Evolutionary conservation across 331 rosid species (phyloP).

Genomic region (Malus hybrid): DNA sequence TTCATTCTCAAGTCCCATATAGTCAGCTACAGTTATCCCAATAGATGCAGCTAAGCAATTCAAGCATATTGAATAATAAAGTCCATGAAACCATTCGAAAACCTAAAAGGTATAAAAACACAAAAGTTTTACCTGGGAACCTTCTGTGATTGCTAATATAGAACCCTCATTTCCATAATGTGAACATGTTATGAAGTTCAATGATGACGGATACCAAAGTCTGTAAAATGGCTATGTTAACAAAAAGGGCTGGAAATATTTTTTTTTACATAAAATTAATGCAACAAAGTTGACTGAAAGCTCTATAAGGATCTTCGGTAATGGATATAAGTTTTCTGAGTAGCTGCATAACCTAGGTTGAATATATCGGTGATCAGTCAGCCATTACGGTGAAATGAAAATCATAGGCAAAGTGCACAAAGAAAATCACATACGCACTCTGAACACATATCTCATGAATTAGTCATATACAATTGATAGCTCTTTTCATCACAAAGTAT

Average conservation of each 20-base stretch:
- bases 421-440: background rate
- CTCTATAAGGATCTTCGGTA: background rate
- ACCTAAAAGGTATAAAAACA: conserved; percentile 2
- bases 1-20: conserved; percentile 91
- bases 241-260: conserved; percentile 9
- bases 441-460: background rate
- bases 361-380: background rate
- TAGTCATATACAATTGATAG: background rate
- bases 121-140: conserved; percentile 58
- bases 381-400: background rate
- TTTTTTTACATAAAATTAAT: background rate
- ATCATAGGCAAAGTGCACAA: background rate
- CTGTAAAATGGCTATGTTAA: conserved; percentile 38
- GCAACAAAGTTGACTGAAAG: background rate
- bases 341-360: background rate
- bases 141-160: conserved; percentile 70
- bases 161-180: conserved; percentile 51
- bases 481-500: background rate
- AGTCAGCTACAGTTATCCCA: conserved; percentile 47
- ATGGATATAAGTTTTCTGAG: background rate
- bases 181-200: conserved; percentile 46
- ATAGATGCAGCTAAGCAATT: conserved; percentile 9
- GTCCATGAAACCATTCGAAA: conserved; percentile 7
- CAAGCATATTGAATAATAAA: conserved; percentile 10
- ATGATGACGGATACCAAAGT: conserved; percentile 69